Evolutionary conservation across 305 asterid species (phyloP), one percentile per base, ranked within the genome.

Genomic region (Plantago lanceolata): DNA sequence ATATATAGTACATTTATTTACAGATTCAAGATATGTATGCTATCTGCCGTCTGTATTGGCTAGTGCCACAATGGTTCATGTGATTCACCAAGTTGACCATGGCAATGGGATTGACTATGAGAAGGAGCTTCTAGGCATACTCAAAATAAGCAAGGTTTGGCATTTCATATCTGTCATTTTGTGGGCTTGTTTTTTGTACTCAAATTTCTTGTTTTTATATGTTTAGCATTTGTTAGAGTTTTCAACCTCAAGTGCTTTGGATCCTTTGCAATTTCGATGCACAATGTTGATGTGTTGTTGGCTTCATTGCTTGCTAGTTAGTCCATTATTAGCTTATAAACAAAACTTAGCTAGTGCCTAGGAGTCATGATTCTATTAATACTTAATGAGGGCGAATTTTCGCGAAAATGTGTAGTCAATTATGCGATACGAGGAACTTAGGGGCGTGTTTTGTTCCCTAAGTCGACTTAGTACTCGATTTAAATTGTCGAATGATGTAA

Each of bases 11-110:
- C 21, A 29, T 35, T 24, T 6, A 11, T 64, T 43, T 21, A 13
- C 76, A 92, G 98, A 92, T 82, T 78, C 88, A 51, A 85, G 97
- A 79, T 72, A 81, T 68, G 71, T 58, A 48, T 79, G 71, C 48
- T 82, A 78, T 76, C 69, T 70, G 58, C 94, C 98, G 0, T 92
- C 98, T 49, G 89, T 85, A 4, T 60, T 89, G 76, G 98, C 96
- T 5, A 77, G 88, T 57, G 87, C 98, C 35, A 84, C 86, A 14
- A 84, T 92, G 98, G 85, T 92, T 35, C 96, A 83, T 69, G 88
- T 83, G 48, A 83, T 89, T 45, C 83, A 82, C 65, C 79, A 75
- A 69, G 79, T 77, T 26, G 90, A 83, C 59, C 83, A 85, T 8
- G 24, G 69, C 64, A 73, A 79, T 51, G 76, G 82, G 40, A 17